Percentiles rank a stretch among this genome's conserved stretches.
Evolutionary conservation across 345 rosid species (phyloP).

Genomic region (Citrus mangshanensis): DNA sequence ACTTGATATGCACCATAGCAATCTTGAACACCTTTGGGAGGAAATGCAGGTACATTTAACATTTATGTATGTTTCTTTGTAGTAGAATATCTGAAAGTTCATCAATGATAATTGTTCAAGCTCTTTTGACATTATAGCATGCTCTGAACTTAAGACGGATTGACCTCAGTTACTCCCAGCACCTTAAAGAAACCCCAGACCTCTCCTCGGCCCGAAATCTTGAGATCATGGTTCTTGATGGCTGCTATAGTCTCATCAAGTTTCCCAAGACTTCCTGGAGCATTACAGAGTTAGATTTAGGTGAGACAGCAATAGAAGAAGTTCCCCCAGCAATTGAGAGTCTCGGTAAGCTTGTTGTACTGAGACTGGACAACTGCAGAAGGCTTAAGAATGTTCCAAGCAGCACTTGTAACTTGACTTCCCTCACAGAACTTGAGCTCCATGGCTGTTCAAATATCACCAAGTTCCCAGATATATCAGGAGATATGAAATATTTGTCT

Average conservation of each 20-base stretch:
- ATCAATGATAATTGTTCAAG: background rate
- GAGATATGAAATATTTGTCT: background rate
- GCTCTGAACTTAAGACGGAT: background rate
- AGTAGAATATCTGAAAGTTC: background rate
- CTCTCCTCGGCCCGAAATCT: background rate
- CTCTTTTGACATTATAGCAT: background rate
- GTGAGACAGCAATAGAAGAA: background rate
- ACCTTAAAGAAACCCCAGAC: background rate
- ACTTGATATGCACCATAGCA: background rate
- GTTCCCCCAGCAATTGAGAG: background rate
- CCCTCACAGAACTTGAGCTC: background rate
- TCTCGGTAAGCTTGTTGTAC: background rate
- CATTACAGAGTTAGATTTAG: background rate
- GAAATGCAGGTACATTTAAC: background rate
- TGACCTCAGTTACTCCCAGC: background rate
- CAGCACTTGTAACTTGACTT: background rate
- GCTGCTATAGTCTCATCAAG: background rate
- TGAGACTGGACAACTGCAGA: background rate
- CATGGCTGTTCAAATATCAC: slow-evolving; percentile 8
- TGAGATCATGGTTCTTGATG: background rate
- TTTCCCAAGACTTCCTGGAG: slow-evolving; percentile 5
- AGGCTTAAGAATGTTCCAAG: slow-evolving; percentile 10
- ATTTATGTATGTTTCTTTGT: background rate
- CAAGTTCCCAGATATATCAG: slow-evolving; percentile 2
- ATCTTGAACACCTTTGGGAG: background rate